Base-by-base conservation (phyloP, 257 asterid species). In the Gentiana dahurica region DNA sequence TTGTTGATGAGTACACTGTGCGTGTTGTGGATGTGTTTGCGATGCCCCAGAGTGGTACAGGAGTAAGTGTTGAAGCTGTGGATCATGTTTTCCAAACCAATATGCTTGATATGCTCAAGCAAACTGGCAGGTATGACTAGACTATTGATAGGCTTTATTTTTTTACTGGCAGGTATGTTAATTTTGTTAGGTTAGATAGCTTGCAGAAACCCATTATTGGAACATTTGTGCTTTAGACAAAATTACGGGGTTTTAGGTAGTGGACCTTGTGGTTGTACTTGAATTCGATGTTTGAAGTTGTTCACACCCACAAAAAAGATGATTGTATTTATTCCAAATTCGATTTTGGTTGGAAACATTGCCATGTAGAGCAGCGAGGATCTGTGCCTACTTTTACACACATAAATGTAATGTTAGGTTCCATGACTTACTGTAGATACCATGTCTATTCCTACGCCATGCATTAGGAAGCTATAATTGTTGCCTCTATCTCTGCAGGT, bases 31-130 rank as follows among this genome's bases (percentile, higher is more conserved):
- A 92, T 59, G 97, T 92, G 62, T 92, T 92, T 36, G 98, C 98
- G 13, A 92, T 92, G 97, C 98, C 98, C 9, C 95, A 92, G 81
- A 92, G 98, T 70, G 98, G 98, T 32, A 92, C 97, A 1, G 97
- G 98, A 8, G 97, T 92, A 49, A 92, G 98, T 73, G 97, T 92
- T 59, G 97, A 92, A 74, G 98, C 97, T 13, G 97, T 85, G 34
- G 98, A 92, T 77, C 98, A 81, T 68, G 95, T 92, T 58, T 92
- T 91, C 53, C 95, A 85, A 78, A 91, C 97, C 43, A 92, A 92
- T 74, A 88, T 92, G 98, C 94, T 92, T 59, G 97, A 92, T 57
- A 92, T 92, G 95, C 94, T 92, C 51, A 92, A 88, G 81, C 98
- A 92, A 65, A 92, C 97, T 64, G 97, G 97, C 60, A 83, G 97